These are phyloP conservation scores for Prunus dulcis DNA, from an alignment of 306 rosid species.

Conservation along the genomic window DNA sequence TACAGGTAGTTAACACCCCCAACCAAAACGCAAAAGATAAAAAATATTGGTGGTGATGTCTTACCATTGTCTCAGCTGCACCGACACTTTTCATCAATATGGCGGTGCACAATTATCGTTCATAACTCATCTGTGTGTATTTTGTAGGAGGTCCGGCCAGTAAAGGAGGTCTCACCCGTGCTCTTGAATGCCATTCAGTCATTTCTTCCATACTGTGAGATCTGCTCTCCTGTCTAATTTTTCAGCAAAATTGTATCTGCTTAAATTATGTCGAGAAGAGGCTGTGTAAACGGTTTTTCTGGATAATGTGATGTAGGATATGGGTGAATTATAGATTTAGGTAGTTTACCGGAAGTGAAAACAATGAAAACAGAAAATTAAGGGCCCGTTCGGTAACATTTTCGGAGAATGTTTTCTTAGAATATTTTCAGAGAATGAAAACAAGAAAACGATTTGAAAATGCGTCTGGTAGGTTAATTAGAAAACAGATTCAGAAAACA, in stretches of 20 bases:
- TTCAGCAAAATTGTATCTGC: neutral
- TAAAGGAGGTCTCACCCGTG: constrained; percentile 87
- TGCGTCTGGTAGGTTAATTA: too few species aligned
- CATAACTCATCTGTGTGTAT: constrained; percentile 22
- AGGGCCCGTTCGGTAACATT: too few species aligned
- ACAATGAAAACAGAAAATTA: too few species aligned
- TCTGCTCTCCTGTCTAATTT: constrained; percentile 7
- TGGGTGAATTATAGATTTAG: too few species aligned
- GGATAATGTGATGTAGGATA: too few species aligned
- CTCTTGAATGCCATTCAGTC: constrained; percentile 84
- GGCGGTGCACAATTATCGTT: neutral
- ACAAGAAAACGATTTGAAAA: too few species aligned
- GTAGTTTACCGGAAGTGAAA: too few species aligned
- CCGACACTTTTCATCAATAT: neutral
- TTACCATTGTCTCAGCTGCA: neutral
- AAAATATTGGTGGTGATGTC: neutral
- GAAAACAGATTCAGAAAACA: too few species aligned
- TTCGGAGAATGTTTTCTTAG: too few species aligned
- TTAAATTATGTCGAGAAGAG: neutral
- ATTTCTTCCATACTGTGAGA: constrained; percentile 90
- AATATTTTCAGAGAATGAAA: too few species aligned
- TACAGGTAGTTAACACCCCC: constrained; percentile 53
- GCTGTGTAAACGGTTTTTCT: too few species aligned
- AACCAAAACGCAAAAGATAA: neutral
- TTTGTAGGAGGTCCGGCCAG: constrained; percentile 81